Percentiles rank a stretch among this genome's conserved stretches.
phyloP scores from a whole-genome alignment of 495 filamentous ascomycete species.

The Tetracladium setigerum region DNA sequence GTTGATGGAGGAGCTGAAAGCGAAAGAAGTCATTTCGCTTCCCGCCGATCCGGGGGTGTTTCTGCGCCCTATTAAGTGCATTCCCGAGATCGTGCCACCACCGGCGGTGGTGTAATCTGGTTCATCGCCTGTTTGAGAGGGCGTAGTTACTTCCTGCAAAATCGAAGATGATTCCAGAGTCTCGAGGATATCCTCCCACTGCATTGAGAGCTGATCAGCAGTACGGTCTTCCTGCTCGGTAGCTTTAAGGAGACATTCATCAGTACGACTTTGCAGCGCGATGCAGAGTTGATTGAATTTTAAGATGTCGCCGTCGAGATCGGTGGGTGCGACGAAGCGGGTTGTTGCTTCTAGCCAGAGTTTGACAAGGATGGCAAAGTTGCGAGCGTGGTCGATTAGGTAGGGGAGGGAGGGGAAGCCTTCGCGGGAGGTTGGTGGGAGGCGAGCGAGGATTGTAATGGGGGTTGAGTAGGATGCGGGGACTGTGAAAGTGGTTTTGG shows the following conservation, averaged over 20 bases:
- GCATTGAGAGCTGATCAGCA: conserved; percentile 10
- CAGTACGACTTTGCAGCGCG: conserved; percentile 62
- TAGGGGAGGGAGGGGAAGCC: conserved; percentile 94
- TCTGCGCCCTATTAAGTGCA: not conserved
- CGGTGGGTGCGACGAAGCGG: conserved; percentile 30
- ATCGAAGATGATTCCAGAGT: conserved; percentile 10
- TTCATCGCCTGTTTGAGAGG: not conserved
- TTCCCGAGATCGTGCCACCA: not conserved
- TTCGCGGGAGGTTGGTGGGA: conserved; percentile 77
- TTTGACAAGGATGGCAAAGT: conserved; percentile 79
- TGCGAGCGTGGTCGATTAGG: conserved; percentile 83
- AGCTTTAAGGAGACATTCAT: conserved; percentile 58
- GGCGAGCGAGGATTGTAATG: conserved; percentile 76
- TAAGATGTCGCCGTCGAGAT: conserved; percentile 53
- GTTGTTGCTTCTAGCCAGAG: conserved; percentile 69
- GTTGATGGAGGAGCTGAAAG: not conserved
- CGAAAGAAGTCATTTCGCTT: conserved; percentile 9
- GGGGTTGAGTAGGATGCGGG: conserved; percentile 91
- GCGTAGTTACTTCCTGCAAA: not conserved
- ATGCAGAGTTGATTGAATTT: conserved; percentile 71
- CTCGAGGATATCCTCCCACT: conserved; percentile 18
- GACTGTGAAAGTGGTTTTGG: conserved; percentile 53
- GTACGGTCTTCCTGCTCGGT: conserved; percentile 50
- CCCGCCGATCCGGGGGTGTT: conserved; percentile 12
- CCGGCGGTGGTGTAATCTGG: conserved; percentile 8